Evolutionary conservation across 2,329 filamentous ascomycete species (phyloP), one percentile per base, ranked within the genome.

Genomic region (Chrysoporthe cubensis): DNA sequence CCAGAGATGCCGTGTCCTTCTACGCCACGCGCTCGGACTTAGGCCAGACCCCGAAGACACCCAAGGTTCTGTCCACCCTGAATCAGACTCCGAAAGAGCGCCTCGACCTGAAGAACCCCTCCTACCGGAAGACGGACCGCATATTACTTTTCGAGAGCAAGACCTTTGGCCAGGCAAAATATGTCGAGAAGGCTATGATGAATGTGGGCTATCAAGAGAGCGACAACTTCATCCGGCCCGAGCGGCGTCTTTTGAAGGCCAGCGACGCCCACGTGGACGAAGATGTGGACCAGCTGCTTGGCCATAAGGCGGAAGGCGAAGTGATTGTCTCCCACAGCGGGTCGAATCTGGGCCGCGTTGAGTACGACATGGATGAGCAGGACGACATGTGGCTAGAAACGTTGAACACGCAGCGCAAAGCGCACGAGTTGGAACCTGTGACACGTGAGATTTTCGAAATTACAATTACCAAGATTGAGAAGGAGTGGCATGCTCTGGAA

Each of bases 321-420:
- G 76, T 80, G 6, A 83, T 73, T 4, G 78, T 78, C 50, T 59
- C 68, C 7, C 75, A 77, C 50, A 80, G 82, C 4, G 80, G 80
- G 46, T 81, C 80, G 64, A 82, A 82, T 21, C 86, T 96, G 50
- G 93, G 93, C 14, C 90, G 93, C 66, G 96, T 99, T 26, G 96
- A 99, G 77, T 99, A 99, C 77, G 96, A 99, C 78, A 99, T 99
- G 96, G 96, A 99, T 76, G 96, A 99, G 79, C 96, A 99, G 76
- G 96, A 99, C 77, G 94, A 97, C 72, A 93, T 94, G 81, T 99
- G 96, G 96, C 83, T 99, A 37, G 91, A 96, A 73, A 87, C 89
- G 50, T 88, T 95, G 76, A 99, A 99, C 74, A 81, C 83, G 14
- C 89, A 91, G 74, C 88, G 96, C 67, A 92, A 90, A 76, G 85